Percentiles rank a stretch among this genome's conserved stretches.
Evolutionary conservation across 352 stramenopile genomes (phyloP).

Genomic region (Pseudoperonospora humuli): DNA sequence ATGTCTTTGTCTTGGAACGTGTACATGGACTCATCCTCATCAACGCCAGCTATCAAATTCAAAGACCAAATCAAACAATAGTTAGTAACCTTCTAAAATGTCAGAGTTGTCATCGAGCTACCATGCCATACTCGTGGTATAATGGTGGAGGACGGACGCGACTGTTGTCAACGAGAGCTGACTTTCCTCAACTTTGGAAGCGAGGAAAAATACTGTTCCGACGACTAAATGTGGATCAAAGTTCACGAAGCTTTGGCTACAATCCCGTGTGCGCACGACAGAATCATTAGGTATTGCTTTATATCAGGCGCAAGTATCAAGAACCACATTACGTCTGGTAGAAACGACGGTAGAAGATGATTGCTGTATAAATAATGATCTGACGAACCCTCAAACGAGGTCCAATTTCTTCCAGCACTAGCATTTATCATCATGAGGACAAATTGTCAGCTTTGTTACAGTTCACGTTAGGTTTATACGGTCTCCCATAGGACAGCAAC

Average conservation of each 20-base stretch:
- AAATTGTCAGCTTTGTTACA: constrained; percentile 1
- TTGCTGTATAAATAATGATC: constrained; percentile 88
- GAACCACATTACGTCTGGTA: constrained; percentile 60
- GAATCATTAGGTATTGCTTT: not conserved
- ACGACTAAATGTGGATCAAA: constrained; percentile 84
- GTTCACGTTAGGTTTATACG: not conserved
- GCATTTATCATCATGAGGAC: constrained; percentile 2
- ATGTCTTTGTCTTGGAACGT: constrained; percentile 87
- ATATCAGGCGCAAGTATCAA: not conserved
- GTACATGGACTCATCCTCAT: constrained; percentile 84
- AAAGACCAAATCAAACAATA: not conserved
- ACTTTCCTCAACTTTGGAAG: constrained; percentile 84
- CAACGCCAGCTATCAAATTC: constrained; percentile 44
- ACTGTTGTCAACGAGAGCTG: constrained; percentile 75
- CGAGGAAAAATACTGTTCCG: constrained; percentile 79
- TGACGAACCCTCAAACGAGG: constrained; percentile 72
- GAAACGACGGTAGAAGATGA: constrained; percentile 87
- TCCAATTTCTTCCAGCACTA: constrained; percentile 82
- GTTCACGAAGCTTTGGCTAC: constrained; percentile 86
- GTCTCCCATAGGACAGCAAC: too few species aligned
- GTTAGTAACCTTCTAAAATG: not conserved
- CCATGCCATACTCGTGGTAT: constrained; percentile 60
- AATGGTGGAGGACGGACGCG: constrained; percentile 76
- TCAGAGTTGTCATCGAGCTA: not conserved
- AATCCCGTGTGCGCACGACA: not conserved